phyloP scores from a whole-genome alignment of 306 rosid species.

The Glycine tomentella region DNA sequence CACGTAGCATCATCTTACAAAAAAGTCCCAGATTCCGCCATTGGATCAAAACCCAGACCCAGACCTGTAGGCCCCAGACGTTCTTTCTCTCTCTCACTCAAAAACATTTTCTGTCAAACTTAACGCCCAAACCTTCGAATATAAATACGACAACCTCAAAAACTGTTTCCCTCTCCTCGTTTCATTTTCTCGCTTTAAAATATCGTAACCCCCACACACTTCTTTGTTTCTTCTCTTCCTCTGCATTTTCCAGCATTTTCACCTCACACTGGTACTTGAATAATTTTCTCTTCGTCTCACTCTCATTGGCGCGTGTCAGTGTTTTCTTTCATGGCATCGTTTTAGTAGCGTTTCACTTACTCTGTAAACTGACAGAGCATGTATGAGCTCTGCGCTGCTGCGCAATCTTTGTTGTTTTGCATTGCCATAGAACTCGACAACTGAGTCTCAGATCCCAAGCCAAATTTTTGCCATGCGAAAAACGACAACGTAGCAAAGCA shows the following conservation, averaged over 20 bases:
- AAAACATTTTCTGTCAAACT: conserved; percentile 50
- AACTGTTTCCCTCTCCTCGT: conserved; percentile 13
- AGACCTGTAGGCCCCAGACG: conserved; percentile 63
- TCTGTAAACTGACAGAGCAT: background rate
- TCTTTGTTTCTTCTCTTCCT: background rate
- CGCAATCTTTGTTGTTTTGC: conserved; percentile 6
- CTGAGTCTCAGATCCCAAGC: conserved; percentile 2
- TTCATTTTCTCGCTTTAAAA: background rate
- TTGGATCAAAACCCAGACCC: conserved; percentile 8
- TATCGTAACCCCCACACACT: background rate
- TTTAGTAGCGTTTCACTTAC: background rate
- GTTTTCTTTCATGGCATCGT: background rate
- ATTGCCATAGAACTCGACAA: conserved; percentile 8
- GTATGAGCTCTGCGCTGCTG: background rate
- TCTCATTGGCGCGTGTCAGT: background rate
- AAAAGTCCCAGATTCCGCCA: conserved; percentile 43
- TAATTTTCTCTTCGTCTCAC: no score
- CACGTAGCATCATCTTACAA: conserved; percentile 51
- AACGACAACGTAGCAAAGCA: conserved; percentile 7
- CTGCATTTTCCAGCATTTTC: background rate
- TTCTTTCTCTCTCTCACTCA: conserved; percentile 32
- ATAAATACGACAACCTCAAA: conserved; percentile 56
- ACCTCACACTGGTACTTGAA: no score
- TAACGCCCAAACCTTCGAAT: conserved; percentile 32
- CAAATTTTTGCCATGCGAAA: background rate